Evolutionary conservation across 1,284 basidiomycete species (phyloP), one percentile per base, ranked within the genome.

Genomic region (Tilletia caries): DNA sequence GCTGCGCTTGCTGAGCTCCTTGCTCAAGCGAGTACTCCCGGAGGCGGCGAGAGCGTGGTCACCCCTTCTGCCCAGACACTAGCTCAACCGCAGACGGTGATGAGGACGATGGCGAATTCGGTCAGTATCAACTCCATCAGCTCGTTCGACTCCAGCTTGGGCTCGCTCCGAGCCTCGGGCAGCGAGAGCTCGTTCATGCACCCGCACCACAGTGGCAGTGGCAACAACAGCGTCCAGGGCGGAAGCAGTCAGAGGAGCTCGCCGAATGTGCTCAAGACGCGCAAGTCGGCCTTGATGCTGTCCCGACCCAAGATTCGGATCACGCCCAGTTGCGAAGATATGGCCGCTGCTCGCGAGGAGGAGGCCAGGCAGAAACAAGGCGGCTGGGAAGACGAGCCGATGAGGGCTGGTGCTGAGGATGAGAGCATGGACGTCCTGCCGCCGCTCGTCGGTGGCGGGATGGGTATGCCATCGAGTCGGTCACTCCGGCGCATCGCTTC

Each of bases 301-400:
- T 67, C 67, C 1, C 67, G 73, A 18, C 78, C 78, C 3, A 70
- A 75, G 13, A 80, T 80, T 52, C 71, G 77, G 34, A 79, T 80
- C 66, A 80, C 78, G 29, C 77, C 78, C 4, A 79, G 77, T 41
- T 75, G 75, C 18, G 78, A 80, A 41, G 78, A 80, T 37, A 69
- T 80, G 3, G 76, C 74, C 29, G 66, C 72, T 6, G 64, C 75
- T 15, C 34, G 75, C 8, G 68, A 73, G 60, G 66, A 67, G 67
- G 72, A 74, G 5, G 72, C 29, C 33, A 64, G 32, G n/a, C 58
- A 62, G 32, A 62, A 62, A 18, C 10, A 71, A 29, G 71, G 71
- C 20, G 54, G 71, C 6, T 74, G 70, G 71, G 69, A 73, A 64
- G 75, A 76, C 18, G 12, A 25, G 33, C 20, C 27, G 13, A 37